These are phyloP conservation scores for Aspergillus cejpii DNA, from an alignment of 2,329 filamentous ascomycete genomes.

Conservation along the genomic window DNA sequence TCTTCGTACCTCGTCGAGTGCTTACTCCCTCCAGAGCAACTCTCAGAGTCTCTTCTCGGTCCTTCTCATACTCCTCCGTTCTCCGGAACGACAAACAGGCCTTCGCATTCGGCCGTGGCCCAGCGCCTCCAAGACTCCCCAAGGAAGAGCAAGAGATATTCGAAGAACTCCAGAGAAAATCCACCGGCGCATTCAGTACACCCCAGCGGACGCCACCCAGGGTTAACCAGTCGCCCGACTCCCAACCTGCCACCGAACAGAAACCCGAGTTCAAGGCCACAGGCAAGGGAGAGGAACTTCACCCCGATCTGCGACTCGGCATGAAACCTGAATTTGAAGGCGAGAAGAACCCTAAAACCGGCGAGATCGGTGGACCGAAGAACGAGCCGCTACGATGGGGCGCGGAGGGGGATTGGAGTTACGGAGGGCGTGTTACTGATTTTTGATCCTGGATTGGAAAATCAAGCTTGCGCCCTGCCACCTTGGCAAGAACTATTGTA, in stretches of 20 bases:
- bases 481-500: neutral
- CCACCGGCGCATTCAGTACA: conserved; percentile 69
- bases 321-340: conserved; percentile 88
- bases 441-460: conserved; percentile 48
- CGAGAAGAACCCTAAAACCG: conserved; percentile 85
- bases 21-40: conserved; percentile 40
- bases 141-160: conserved; percentile 85
- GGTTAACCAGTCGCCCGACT: conserved; percentile 47
- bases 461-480: neutral
- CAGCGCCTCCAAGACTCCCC: conserved; percentile 78
- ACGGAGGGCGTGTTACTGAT: conserved; percentile 89
- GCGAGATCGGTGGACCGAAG: conserved; percentile 93
- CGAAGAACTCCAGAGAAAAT: conserved; percentile 73
- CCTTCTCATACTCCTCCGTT: conserved; percentile 23
- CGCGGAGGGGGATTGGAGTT: conserved; percentile 72
- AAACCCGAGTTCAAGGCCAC: conserved; percentile 46
- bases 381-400: conserved; percentile 94
- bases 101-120: conserved; percentile 41
- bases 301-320: conserved; percentile 66
- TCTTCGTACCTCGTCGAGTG: conserved; percentile 26
- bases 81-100: conserved; percentile 26
- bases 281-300: conserved; percentile 58
- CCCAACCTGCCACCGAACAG: conserved; percentile 14
- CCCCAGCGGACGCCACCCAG: conserved; percentile 38
- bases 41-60: conserved; percentile 14